Evolutionary conservation across 129 eudicot species (phyloP).

Genomic region (Logfia minima): DNA sequence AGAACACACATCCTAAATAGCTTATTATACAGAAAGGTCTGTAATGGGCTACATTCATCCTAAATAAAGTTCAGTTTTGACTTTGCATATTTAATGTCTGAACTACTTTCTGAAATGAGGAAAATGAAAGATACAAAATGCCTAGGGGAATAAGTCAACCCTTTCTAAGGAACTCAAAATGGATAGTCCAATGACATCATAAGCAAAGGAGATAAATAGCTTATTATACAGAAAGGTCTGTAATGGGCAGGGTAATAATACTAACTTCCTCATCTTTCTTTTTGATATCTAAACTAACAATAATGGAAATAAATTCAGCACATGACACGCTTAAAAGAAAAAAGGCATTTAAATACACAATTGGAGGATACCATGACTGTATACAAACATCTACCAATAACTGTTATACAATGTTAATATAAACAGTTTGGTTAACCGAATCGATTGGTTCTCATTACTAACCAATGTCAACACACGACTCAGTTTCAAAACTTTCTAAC

Average conservation of each 20-base stretch:
- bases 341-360: too few species aligned
- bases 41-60: not conserved
- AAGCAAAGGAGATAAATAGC: not conserved
- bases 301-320: too few species aligned
- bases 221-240: not conserved
- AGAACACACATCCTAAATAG: not conserved
- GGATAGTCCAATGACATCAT: not conserved
- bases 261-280: too few species aligned
- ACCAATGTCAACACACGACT: not conserved
- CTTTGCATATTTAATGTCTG: not conserved
- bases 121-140: not conserved
- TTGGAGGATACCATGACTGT: not conserved
- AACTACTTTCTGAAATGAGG: not conserved
- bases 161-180: not conserved
- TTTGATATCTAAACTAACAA: too few species aligned
- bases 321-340: too few species aligned
- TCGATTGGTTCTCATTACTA: not conserved
- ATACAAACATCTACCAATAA: not conserved
- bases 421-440: not conserved
- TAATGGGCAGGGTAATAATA: not conserved
- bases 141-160: not conserved
- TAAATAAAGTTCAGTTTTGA: not conserved
- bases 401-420: not conserved
- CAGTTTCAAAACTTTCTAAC: slow-evolving; percentile 3
- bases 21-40: too few species aligned